These are phyloP conservation scores for Pseudocercospora ulei DNA, from an alignment of 2,329 filamentous ascomycete species.

Conservation along the genomic window DNA sequence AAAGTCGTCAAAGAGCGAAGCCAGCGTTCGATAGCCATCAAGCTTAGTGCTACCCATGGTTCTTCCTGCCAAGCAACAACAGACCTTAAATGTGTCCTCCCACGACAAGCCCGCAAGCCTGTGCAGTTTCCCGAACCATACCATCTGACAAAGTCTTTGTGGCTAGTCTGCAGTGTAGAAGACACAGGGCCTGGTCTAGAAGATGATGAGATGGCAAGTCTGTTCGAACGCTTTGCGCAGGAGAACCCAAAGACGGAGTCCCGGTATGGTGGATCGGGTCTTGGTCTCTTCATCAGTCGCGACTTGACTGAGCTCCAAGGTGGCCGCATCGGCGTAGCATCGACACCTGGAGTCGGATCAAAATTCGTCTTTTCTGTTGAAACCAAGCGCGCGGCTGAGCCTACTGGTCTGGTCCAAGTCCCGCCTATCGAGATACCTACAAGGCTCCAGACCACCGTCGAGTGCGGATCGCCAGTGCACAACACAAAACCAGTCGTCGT, in stretches of 20 bases:
- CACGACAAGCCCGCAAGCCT: conserved; percentile 30
- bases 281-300: conserved; percentile 60
- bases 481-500: neutral
- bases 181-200: conserved; percentile 38
- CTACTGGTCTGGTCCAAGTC: neutral
- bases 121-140: conserved; percentile 14
- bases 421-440: conserved; percentile 11
- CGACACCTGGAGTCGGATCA: conserved; percentile 50
- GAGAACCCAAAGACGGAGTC: conserved; percentile 55
- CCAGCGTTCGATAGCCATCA: conserved; percentile 33
- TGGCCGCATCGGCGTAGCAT: conserved; percentile 58
- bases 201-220: conserved; percentile 34
- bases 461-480: conserved; percentile 1
- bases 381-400: conserved; percentile 12
- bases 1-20: conserved; percentile 37
- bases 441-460: conserved; percentile 2
- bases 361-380: conserved; percentile 57
- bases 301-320: conserved; percentile 59
- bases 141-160: conserved; percentile 22
- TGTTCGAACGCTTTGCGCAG: conserved; percentile 62
- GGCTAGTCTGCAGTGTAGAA: conserved; percentile 33
- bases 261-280: conserved; percentile 58
- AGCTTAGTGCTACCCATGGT: conserved; percentile 16
- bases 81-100: conserved; percentile 36
- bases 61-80: conserved; percentile 35